Percentiles rank a stretch among this genome's conserved stretches.
phyloP scores from a whole-genome alignment of 345 rosid genomes.

The Syzygium aqueum region DNA sequence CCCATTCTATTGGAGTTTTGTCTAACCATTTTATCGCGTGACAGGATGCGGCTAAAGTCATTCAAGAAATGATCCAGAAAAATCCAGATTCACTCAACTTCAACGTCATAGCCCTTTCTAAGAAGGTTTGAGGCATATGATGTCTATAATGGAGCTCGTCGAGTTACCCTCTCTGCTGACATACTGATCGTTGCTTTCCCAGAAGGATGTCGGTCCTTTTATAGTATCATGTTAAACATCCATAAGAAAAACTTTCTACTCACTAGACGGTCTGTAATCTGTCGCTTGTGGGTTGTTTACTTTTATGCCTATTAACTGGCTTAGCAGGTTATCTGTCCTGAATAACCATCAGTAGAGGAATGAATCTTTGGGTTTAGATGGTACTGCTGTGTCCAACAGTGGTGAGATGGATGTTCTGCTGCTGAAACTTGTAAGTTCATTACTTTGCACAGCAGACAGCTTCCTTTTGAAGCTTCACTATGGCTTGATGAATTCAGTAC shows the following conservation, averaged over 20 bases:
- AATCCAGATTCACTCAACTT: slow-evolving; percentile 74
- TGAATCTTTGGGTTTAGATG: neutral
- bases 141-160: neutral
- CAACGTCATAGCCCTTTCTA: slow-evolving; percentile 69
- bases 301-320: neutral
- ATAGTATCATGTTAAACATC: neutral
- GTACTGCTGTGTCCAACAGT: neutral
- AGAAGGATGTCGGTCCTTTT: neutral
- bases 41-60: slow-evolving; percentile 81
- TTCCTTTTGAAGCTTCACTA: neutral
- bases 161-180: neutral
- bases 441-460: neutral
- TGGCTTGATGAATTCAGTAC: neutral
- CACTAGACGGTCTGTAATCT: neutral
- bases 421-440: neutral
- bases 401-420: neutral
- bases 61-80: slow-evolving; percentile 61
- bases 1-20: neutral
- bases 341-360: neutral
- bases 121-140: slow-evolving; percentile 7
- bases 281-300: neutral
- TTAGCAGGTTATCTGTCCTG: neutral
- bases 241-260: neutral
- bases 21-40: neutral
- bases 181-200: neutral